Evolutionary conservation across 2,329 filamentous ascomycete species (phyloP).

Genomic region (Nemania abortiva): DNA sequence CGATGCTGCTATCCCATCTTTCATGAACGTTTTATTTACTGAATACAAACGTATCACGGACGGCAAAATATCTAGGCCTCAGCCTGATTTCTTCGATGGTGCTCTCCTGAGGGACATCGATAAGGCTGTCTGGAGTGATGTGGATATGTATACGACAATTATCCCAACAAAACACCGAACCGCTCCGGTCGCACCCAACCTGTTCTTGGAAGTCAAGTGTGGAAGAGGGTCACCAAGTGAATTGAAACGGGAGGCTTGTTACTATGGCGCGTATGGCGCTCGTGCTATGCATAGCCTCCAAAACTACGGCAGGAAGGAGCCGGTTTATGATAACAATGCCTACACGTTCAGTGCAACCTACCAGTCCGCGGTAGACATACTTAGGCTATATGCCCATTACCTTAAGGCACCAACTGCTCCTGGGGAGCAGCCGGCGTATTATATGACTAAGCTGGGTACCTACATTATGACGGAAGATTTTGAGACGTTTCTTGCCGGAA

Average conservation of each 20-base stretch:
- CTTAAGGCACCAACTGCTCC: constrained; percentile 48
- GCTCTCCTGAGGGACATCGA: constrained; percentile 8
- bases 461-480: constrained; percentile 48
- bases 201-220: constrained; percentile 25
- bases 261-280: constrained; percentile 27
- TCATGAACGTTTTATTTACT: constrained; percentile 28
- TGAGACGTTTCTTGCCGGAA: constrained; percentile 53
- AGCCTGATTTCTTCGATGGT: constrained; percentile 31
- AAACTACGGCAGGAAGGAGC: neutral
- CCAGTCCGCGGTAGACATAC: constrained; percentile 47
- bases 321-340: neutral
- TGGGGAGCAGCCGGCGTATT: constrained; percentile 54
- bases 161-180: constrained; percentile 38
- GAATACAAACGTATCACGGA: constrained; percentile 10
- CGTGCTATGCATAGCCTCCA: constrained; percentile 14
- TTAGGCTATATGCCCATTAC: constrained; percentile 57
- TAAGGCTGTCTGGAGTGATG: constrained; percentile 7
- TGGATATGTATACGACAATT: constrained; percentile 33
- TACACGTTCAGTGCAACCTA: constrained; percentile 53
- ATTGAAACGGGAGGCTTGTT: constrained; percentile 14
- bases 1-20: constrained; percentile 27
- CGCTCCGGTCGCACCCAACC: constrained; percentile 33
- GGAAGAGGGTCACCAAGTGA: neutral
- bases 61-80: neutral
- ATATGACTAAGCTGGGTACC: constrained; percentile 55